Evolutionary conservation across 352 stramenopile species (phyloP), one percentile per base, ranked within the genome.

Genomic region (Stramenopiles sp.): DNA sequence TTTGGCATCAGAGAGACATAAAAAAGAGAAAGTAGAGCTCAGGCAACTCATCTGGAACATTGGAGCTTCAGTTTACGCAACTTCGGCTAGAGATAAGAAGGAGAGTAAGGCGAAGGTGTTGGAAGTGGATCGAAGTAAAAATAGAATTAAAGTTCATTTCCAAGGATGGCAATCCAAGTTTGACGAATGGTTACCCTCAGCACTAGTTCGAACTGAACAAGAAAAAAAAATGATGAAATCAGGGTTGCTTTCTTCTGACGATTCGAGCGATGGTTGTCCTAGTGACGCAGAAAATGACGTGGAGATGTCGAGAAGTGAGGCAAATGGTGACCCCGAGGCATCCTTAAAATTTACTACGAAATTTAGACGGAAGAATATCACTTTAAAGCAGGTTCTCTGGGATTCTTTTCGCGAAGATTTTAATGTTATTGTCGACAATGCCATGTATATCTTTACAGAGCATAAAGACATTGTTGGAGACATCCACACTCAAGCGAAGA

Each of bases 91-190:
- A 55, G 39, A 55, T 55, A 55, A 55, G 14, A 55, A 55, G 14
- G 39, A 55, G 14, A 14, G 14, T 14, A 55, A 55, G 14, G 39
- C 39, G 14, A 55, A 55, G 14, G 39, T 55, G 14, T 55, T 55
- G 39, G 39, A 55, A 55, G 4, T 55, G 4, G 39, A 55, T 55
- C 4, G 39, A 14, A 14, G 14, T 14, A 55, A 55, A 14, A 55
- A 55, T 55, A 55, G 39, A 55, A 55, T 55, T 55, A 78, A 33
- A 33, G 71, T 78, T 33, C 71, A 78, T 33, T 78, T 78, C 22
- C 71, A 78, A 31, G 22, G 22, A 14, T 78, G 71, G 71, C 30
- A 78, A 33, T 78, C 71, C 8, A 78, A 31, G 8, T 78, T 78
- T 78, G 71, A 78, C 14, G 71, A 78, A 78, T 78, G 71, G 71